A percentile compares a stretch with the other conserved stretches of the same genome.
These are phyloP conservation scores for Mycothermus thermophilus DNA, from an alignment of 495 filamentous ascomycete species.

Conservation along the genomic window DNA sequence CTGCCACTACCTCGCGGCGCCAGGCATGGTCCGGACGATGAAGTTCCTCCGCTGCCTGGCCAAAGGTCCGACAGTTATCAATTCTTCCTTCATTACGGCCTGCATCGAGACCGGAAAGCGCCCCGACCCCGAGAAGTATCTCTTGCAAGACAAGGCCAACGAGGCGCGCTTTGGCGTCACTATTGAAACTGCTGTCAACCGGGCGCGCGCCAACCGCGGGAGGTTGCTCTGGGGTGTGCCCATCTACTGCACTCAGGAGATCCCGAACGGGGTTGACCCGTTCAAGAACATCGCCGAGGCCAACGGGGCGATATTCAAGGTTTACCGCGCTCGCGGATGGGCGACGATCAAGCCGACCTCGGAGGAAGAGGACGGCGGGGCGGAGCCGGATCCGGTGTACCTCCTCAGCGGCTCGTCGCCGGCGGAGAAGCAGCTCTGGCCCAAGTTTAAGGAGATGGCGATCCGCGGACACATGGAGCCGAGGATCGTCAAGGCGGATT, in stretches of 20 bases:
- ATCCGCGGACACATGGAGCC: slow-evolving; percentile 54
- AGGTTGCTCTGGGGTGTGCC: slow-evolving; percentile 56
- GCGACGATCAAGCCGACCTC: slow-evolving; percentile 42
- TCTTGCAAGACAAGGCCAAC: slow-evolving; percentile 52
- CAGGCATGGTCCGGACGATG: slow-evolving; percentile 68
- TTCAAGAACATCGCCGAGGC: slow-evolving; percentile 72
- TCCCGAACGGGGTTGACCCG: slow-evolving; percentile 68
- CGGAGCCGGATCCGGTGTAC: slow-evolving; percentile 54
- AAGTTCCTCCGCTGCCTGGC: slow-evolving; percentile 88
- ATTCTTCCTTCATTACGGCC: slow-evolving; percentile 61
- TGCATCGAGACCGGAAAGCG: slow-evolving; percentile 47
- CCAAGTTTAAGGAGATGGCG: slow-evolving; percentile 64
- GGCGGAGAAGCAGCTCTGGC: slow-evolving; percentile 64
- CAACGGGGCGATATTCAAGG: slow-evolving; percentile 70
- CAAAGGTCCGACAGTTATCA: slow-evolving; percentile 57
- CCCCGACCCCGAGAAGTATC: slow-evolving; percentile 45
- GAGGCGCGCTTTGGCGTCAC: slow-evolving; percentile 57
- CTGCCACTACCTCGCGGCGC: slow-evolving; percentile 80
- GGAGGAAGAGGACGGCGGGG: slow-evolving; percentile 42
- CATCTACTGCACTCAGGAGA: slow-evolving; percentile 65
- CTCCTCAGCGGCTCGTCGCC: slow-evolving; percentile 51
- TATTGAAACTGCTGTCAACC: slow-evolving; percentile 46
- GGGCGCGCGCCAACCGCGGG: slow-evolving; percentile 62
- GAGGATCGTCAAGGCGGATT: slow-evolving; percentile 67
- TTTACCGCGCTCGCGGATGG: slow-evolving; percentile 61